These are phyloP conservation scores for Globisporangium radiosum DNA, from an alignment of 352 stramenopile genomes.

Conservation along the genomic window DNA sequence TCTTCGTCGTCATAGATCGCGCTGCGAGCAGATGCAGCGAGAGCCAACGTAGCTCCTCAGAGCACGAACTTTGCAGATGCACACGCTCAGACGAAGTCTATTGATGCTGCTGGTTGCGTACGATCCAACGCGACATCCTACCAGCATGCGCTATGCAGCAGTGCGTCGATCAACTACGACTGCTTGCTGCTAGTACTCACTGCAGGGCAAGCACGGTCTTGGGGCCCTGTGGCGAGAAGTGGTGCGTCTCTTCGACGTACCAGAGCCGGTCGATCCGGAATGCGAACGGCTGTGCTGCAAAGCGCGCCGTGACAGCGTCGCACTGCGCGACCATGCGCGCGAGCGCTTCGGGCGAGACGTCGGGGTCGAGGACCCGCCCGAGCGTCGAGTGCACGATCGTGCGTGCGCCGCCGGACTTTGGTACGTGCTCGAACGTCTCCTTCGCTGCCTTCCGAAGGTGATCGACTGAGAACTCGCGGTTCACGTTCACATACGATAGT, in stretches of 20 bases:
- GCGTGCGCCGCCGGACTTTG: slow-evolving; percentile 30
- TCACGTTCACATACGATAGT: slow-evolving; percentile 16
- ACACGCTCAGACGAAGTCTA: too few relatives aligned
- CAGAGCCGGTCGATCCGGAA: slow-evolving; percentile 48
- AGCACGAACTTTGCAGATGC: too few relatives aligned
- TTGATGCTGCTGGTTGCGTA: too few relatives aligned
- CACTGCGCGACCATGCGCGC: slow-evolving; percentile 33
- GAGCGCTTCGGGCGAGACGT: slow-evolving; percentile 29
- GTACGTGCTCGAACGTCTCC: slow-evolving; percentile 39
- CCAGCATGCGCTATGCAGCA: too few relatives aligned
- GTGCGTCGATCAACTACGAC: too few relatives aligned
- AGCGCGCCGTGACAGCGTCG: slow-evolving; percentile 37
- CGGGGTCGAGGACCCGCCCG: slow-evolving; percentile 40
- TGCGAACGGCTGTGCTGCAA: slow-evolving; percentile 18
- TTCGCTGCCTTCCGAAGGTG: slow-evolving; percentile 38
- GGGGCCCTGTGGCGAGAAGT: slow-evolving; percentile 44
- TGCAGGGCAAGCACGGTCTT: slow-evolving; percentile 38
- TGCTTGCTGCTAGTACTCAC: background rate
- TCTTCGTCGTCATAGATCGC: too few relatives aligned
- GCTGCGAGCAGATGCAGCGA: too few relatives aligned
- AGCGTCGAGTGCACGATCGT: slow-evolving; percentile 73
- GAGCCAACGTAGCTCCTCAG: too few relatives aligned
- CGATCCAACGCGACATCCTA: too few relatives aligned
- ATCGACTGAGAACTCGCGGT: slow-evolving; percentile 52
- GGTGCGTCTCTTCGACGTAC: slow-evolving; percentile 66